Evolutionary conservation across 2,329 filamentous ascomycete genomes (phyloP), one percentile per base, ranked within the genome.

Genomic region (Penicillium vulpinum): DNA sequence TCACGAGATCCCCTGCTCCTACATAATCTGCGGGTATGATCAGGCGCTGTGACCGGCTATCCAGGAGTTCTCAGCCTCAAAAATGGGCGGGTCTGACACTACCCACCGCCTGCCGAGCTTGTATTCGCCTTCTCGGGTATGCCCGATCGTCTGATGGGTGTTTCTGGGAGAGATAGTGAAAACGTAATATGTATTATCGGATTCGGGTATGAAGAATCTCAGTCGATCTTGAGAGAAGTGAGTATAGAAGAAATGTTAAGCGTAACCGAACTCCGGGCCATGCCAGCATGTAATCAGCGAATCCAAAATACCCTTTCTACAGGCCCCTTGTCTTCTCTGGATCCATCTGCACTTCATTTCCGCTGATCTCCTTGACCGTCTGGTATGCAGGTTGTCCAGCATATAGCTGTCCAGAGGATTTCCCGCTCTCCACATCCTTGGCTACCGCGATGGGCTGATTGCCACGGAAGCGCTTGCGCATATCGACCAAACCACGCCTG

Each of bases 381-480:
- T 85, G 83, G 72, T 89, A 91, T 9, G 88, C 89, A 44, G 86
- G 82, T 70, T 85, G 86, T 31, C 91, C 91, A 16, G 87, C 90
- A 74, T 96, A 96, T 64, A 96, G 75, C 78, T 94, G 88, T 70
- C 87, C 83, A 40, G 67, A 67, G 22, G 64, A 57, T 45, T 73
- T 70, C 11, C 79, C 78, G 26, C 79, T 78, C 64, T 90, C 87
- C 55, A 84, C 75, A 63, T 88, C 81, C 70, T 86, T 82, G 67
- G 86, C 81, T 63, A 88, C 85, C 24, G 85, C 82, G 63, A 96
- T 87, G 52, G 94, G 92, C 74, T 91, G 86, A 79, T 97, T 97
- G 57, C 94, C 94, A 54, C 94, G 86, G 78, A 99, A 97, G 33
- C 94, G 89, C 80, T 97, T 97, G 74, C 94, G 90, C 94, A 99